These are phyloP conservation scores for Calocybe indica DNA, from an alignment of 768 basidiomycete species.

Conservation along the genomic window DNA sequence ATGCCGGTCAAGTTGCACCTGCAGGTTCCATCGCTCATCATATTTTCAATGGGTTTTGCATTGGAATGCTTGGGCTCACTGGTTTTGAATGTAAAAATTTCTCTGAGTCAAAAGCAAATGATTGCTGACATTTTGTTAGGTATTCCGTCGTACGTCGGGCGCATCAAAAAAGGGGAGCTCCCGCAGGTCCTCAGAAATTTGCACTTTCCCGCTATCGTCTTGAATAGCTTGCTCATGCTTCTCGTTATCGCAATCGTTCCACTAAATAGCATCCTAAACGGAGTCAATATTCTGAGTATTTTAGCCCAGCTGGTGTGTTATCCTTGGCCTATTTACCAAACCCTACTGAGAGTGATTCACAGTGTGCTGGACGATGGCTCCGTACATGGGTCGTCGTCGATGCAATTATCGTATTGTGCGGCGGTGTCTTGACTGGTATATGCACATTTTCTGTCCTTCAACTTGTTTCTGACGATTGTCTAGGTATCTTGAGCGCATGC, in stretches of 20 bases:
- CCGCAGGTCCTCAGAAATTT: constrained; percentile 60
- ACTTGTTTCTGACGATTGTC: neutral
- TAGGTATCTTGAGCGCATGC: constrained; percentile 53
- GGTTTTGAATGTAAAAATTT: constrained; percentile 56
- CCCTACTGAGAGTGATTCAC: neutral
- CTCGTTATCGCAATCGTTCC: constrained; percentile 58
- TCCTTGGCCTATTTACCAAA: neutral
- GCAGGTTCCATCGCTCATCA: constrained; percentile 31
- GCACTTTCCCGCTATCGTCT: constrained; percentile 49
- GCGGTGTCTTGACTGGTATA: constrained; percentile 63
- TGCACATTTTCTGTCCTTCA: neutral
- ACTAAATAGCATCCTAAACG: constrained; percentile 36
- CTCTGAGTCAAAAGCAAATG: neutral
- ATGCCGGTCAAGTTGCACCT: constrained; percentile 23
- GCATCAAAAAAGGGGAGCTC: constrained; percentile 50
- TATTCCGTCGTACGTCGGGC: constrained; percentile 58
- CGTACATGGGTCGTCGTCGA: constrained; percentile 59
- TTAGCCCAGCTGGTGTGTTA: constrained; percentile 48
- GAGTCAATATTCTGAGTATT: constrained; percentile 59
- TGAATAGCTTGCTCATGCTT: constrained; percentile 53
- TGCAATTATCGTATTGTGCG: constrained; percentile 66
- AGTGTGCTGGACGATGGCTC: constrained; percentile 60
- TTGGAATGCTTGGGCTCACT: constrained; percentile 68
- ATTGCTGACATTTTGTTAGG: constrained; percentile 24
- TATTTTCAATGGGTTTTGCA: constrained; percentile 61